phyloP scores from a whole-genome alignment of 202 grass and related monocot genomes.

The Cymbopogon flexuosus region DNA sequence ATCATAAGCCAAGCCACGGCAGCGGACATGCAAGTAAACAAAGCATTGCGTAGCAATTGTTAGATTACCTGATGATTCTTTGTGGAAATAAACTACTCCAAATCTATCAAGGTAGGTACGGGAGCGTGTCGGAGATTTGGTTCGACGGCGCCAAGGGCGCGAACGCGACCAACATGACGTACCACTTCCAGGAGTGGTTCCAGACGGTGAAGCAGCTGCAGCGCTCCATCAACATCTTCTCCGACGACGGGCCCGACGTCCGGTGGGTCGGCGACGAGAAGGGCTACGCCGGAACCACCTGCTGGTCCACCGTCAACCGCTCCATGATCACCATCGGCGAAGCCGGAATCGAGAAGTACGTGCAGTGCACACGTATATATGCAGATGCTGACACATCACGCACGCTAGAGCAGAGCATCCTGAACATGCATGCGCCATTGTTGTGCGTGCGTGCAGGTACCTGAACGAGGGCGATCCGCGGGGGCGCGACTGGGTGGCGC shows the following conservation, averaged over 20 bases:
- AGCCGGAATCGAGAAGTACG: constrained; percentile 54
- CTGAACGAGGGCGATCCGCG: constrained; percentile 68
- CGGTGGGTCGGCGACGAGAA: constrained; percentile 94
- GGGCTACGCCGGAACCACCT: constrained; percentile 58
- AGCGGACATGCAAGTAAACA: no score
- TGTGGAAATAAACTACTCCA: background rate
- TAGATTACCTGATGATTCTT: background rate
- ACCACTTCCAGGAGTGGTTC: constrained; percentile 91
- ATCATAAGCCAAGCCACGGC: no score
- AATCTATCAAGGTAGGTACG: constrained; percentile 39
- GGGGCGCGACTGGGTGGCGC: constrained; percentile 81
- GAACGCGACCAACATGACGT: constrained; percentile 79
- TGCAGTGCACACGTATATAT: background rate
- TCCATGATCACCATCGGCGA: constrained; percentile 71
- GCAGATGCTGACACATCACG: background rate
- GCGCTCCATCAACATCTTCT: constrained; percentile 89
- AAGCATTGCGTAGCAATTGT: no score
- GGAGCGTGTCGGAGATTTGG: constrained; percentile 84
- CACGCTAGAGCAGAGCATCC: background rate
- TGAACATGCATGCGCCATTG: background rate
- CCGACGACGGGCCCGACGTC: constrained; percentile 76
- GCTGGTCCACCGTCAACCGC: constrained; percentile 83
- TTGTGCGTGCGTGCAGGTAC: constrained; percentile 49
- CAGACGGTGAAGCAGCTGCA: constrained; percentile 77
- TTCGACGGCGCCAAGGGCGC: constrained; percentile 88